Percentiles rank a stretch among this genome's conserved stretches.
Conservation (phyloP, 495 filamentous ascomycete species). For the Trichoderma erinaceum region DNA sequence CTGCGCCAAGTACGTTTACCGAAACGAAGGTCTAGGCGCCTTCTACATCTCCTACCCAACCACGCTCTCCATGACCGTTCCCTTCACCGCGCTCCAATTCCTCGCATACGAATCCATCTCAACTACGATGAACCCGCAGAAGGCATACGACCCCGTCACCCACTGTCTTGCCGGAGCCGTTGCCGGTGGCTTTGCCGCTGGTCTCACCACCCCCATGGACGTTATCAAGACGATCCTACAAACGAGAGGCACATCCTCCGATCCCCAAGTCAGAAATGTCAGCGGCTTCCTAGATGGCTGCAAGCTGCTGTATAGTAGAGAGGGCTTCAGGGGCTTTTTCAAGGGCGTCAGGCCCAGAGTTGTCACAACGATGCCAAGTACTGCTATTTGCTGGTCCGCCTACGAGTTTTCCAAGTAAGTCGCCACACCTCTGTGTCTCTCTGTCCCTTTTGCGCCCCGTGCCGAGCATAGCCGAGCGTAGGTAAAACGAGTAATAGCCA, state of each 20-base stretch:
- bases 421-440: background rate
- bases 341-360: slow-evolving; percentile 86
- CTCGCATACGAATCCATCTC: slow-evolving; percentile 95
- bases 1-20: slow-evolving; percentile 82
- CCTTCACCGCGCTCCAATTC: slow-evolving; percentile 94
- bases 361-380: slow-evolving; percentile 95
- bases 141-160: slow-evolving; percentile 81
- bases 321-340: slow-evolving; percentile 83
- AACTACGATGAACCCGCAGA: slow-evolving; percentile 80
- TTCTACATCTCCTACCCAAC: slow-evolving; percentile 99
- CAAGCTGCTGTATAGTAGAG: slow-evolving; percentile 72
- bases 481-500: background rate
- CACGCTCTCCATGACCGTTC: slow-evolving; percentile 96
- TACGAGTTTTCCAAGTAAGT: slow-evolving; percentile 54
- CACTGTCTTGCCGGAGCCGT: slow-evolving; percentile 89
- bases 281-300: slow-evolving; percentile 78
- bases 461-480: too few species aligned
- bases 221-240: slow-evolving; percentile 97
- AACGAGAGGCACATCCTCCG: slow-evolving; percentile 75
- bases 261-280: slow-evolving; percentile 76
- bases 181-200: slow-evolving; percentile 89
- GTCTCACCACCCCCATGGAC: slow-evolving; percentile 89
- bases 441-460: background rate
- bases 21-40: slow-evolving; percentile 76
- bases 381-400: slow-evolving; percentile 94